Evolutionary conservation across 208 protist species (phyloP).

Genomic region (Trypanosoma brucei): DNA sequence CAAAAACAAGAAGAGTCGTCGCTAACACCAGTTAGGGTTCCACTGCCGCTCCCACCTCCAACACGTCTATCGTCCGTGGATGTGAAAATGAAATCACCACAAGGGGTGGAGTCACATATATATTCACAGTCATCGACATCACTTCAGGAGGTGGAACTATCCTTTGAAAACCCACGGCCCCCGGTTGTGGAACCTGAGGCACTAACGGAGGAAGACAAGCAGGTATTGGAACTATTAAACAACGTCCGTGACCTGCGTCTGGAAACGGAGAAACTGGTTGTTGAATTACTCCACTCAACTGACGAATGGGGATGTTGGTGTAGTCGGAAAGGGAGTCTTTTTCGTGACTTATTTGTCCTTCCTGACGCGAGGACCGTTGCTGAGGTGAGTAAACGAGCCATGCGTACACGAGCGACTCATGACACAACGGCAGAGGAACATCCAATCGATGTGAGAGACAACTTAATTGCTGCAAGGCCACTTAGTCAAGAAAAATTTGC

Average conservation of each 20-base stretch:
- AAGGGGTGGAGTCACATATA: not conserved
- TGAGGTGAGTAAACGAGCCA: not conserved
- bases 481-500: not conserved
- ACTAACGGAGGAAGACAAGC: constrained; percentile 23
- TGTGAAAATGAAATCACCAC: not conserved
- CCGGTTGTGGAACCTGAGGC: not conserved
- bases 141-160: too few relatives aligned
- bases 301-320: constrained; percentile 57
- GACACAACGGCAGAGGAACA: not conserved
- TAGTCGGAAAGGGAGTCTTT: not conserved
- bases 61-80: not conserved
- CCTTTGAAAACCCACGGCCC: too few relatives aligned
- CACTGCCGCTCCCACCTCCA: not conserved
- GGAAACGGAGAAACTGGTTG: constrained; percentile 53
- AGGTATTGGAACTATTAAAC: constrained; percentile 33
- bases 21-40: too few relatives aligned
- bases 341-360: not conserved
- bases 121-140: too few relatives aligned
- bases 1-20: too few relatives aligned
- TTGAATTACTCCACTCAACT: constrained; percentile 41
- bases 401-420: not conserved
- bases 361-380: not conserved
- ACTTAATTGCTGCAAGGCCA: not conserved
- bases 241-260: constrained; percentile 40
- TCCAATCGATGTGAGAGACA: not conserved